Evolutionary conservation across 441 rosid species (phyloP), one percentile per base, ranked within the genome.

Genomic region (Croton laevigatus): DNA sequence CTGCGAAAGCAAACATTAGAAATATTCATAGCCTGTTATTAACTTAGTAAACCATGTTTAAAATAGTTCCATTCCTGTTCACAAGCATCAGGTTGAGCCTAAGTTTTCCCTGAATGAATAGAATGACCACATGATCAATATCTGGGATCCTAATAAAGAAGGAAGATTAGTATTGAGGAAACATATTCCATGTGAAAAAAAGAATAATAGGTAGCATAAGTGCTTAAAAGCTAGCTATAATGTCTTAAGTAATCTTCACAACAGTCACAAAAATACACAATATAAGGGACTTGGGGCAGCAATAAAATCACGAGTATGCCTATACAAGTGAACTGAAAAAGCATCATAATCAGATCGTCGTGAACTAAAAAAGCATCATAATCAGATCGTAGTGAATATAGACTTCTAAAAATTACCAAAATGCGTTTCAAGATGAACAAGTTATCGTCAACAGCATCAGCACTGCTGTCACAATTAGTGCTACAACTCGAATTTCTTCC

Each of bases 381-480:
- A 45, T 52, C 12, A 46, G 55, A 71, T 66, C 59, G 22, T 2
- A 19, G 8, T 16, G 59, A 51, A 40, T 27, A 49, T 14, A 52
- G 22, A 69, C 70, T 34, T 2, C 5, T 6, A 67, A 42, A 53
- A 62, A 71, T 82, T 88, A 92, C 99, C 99, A 90, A 90, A 77
- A 94, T 88, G 60, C 99, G 94, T 82, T 94, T 94, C 74, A 94
- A 83, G 86, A 94, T 79, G 74, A 89, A 90, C 77, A 87, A 73
- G 75, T 80, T 75, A 14, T 73, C 86, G 57, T 86, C 86, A 68
- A 77, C 75, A 72, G 71, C 81, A 83, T 73, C 75, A 79, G 78
- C 71, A 79, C 75, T 78, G 73, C 74, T 62, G 76, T 82, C 85
- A 72, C 81, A 75, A 66, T 72, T 23, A 59, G 83, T 76, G 72